Percentiles rank a stretch among this genome's conserved stretches.
These are phyloP conservation scores for Solanum chilense DNA, from an alignment of 257 asterid genomes.

Conservation along the genomic window DNA sequence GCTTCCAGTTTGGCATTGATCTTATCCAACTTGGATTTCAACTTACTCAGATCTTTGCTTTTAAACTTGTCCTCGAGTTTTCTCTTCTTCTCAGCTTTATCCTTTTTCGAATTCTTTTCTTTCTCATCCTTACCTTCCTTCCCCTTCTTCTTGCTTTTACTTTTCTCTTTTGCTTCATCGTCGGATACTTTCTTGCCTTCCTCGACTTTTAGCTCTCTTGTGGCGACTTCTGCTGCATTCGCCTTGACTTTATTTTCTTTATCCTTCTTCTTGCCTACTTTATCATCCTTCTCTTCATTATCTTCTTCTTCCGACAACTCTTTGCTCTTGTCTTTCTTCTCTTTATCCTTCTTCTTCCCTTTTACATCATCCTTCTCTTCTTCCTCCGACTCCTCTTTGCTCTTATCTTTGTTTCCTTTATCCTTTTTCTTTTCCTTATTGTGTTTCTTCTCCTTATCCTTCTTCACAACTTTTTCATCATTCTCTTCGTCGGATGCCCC, in stretches of 20 bases:
- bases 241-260: neutral
- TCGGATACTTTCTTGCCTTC: constrained; percentile 10
- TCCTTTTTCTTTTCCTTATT: neutral
- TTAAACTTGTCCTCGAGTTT: constrained; percentile 30
- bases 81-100: constrained; percentile 44
- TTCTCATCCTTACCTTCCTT: constrained; percentile 15
- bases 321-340: neutral
- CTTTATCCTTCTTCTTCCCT: neutral
- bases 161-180: constrained; percentile 6
- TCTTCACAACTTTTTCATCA: neutral
- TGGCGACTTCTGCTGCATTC: neutral
- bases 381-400: constrained; percentile 2
- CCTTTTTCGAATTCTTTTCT: constrained; percentile 26
- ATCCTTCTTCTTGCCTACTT: neutral
- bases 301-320: too few species aligned
- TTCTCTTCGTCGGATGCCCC: too few species aligned
- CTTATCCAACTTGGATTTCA: constrained; percentile 47
- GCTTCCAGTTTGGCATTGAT: constrained; percentile 32
- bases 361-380: too few species aligned
- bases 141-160: neutral
- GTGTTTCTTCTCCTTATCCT: neutral
- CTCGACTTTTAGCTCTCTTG: constrained; percentile 35
- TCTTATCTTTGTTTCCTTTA: neutral
- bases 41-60: constrained; percentile 23
- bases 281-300: neutral